These are phyloP conservation scores for Fusarium pilosicola DNA, from an alignment of 2,329 filamentous ascomycete genomes.

Conservation along the genomic window DNA sequence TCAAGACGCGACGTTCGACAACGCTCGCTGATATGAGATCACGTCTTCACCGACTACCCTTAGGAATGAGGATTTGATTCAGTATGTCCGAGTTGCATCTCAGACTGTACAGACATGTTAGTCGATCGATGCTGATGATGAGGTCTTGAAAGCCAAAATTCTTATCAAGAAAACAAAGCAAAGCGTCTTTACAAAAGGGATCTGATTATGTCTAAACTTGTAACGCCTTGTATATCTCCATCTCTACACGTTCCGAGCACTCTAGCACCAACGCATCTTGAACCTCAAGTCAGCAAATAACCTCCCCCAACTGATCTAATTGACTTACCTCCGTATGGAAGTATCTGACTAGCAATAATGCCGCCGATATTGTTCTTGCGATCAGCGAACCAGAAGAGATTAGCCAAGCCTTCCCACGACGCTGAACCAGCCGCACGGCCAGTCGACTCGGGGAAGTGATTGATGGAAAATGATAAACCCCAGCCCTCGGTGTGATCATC, in stretches of 20 bases:
- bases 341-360: background rate
- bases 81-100: background rate
- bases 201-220: background rate
- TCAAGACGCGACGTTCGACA: background rate
- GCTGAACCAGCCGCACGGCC: background rate
- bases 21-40: background rate
- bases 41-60: background rate
- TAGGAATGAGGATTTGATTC: background rate
- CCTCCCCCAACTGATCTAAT: accelerated
- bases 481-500: background rate
- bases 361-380: background rate
- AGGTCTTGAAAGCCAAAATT: no score
- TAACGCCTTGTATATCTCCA: background rate
- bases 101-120: background rate
- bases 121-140: background rate
- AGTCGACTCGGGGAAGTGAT: background rate
- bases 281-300: background rate
- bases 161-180: background rate
- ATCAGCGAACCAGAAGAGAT: background rate
- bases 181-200: background rate
- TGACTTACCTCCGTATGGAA: background rate
- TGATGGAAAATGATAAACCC: background rate
- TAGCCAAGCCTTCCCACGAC: background rate
- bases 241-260: background rate
- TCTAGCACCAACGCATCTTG: background rate